Conservation (phyloP, 2,329 filamentous ascomycete species). For the Scytalidium sp. region DNA sequence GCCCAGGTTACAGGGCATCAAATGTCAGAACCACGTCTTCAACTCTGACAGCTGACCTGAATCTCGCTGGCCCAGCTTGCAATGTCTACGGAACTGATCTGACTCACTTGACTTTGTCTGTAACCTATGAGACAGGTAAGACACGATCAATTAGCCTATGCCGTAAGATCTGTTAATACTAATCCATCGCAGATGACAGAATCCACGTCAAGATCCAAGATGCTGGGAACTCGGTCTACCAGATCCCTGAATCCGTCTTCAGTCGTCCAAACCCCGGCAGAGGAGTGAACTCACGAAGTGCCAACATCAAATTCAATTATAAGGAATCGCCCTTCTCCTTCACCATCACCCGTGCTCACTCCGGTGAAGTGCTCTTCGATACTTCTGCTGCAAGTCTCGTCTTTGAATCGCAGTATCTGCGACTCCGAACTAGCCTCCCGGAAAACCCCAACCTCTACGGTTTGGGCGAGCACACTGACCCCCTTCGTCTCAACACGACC, state of each 20-base stretch:
- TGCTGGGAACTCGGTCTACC: slow-evolving; percentile 54
- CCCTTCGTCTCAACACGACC: slow-evolving; percentile 53
- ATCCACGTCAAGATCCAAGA: slow-evolving; percentile 65
- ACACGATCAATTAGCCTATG: not conserved
- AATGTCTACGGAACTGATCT: slow-evolving; percentile 59
- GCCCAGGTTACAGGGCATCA: slow-evolving; percentile 50
- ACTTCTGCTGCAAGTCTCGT: slow-evolving; percentile 54
- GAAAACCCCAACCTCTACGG: slow-evolving; percentile 60
- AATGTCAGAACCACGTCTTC: slow-evolving; percentile 41
- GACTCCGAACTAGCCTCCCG: slow-evolving; percentile 58
- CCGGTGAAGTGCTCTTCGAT: slow-evolving; percentile 55
- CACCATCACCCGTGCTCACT: slow-evolving; percentile 46
- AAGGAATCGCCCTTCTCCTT: slow-evolving; percentile 59
- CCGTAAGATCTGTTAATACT: not conserved
- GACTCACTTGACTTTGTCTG: slow-evolving; percentile 50
- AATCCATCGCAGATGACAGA: slow-evolving; percentile 42
- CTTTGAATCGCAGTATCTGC: slow-evolving; percentile 63
- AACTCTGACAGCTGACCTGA: slow-evolving; percentile 54
- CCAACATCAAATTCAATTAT: slow-evolving; percentile 49
- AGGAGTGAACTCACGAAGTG: slow-evolving; percentile 25
- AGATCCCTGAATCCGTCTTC: slow-evolving; percentile 57
- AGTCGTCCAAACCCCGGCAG: slow-evolving; percentile 43
- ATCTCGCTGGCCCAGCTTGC: slow-evolving; percentile 56
- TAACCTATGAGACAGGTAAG: slow-evolving; percentile 59
- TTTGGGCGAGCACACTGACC: slow-evolving; percentile 61